phyloP scores from a whole-genome alignment of 2,329 filamentous ascomycete species.

The Epichloe hybrida region DNA sequence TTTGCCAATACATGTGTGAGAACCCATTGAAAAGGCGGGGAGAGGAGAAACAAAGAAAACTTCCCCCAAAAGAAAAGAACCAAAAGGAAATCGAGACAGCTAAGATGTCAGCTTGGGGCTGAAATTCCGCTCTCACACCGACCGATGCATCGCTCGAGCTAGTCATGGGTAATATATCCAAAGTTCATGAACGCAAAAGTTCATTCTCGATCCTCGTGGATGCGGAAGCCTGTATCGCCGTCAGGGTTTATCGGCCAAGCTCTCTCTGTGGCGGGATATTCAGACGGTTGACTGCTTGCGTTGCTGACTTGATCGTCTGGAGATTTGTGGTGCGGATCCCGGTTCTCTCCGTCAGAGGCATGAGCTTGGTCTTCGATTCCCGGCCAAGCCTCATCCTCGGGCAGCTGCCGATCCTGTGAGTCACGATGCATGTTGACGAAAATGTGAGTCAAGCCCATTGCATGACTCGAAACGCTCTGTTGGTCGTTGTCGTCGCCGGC shows the following conservation, averaged over 20 bases:
- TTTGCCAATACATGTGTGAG: no score
- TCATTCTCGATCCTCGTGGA: constrained; percentile 26
- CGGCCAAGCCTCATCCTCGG: constrained; percentile 43
- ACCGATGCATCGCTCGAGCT: no score
- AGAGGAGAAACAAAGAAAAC: no score
- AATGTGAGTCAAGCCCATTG: constrained; percentile 15
- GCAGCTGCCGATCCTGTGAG: constrained; percentile 20
- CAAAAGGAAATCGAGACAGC: no score
- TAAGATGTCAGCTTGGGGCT: no score
- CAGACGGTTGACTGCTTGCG: constrained; percentile 38
- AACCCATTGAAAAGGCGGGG: no score
- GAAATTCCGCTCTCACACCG: no score
- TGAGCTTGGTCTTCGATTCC: constrained; percentile 39
- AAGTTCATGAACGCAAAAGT: background rate
- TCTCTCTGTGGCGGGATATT: constrained; percentile 40
- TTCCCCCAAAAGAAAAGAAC: no score
- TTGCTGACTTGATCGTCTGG: constrained; percentile 19
- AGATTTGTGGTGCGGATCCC: constrained; percentile 26
- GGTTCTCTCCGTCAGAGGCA: constrained; percentile 37
- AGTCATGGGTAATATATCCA: no score
- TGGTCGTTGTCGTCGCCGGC: constrained; percentile 13
- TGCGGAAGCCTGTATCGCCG: constrained; percentile 20
- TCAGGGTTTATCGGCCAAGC: constrained; percentile 21
- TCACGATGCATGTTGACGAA: constrained; percentile 1
- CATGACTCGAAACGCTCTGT: constrained; percentile 14